A percentile compares a stretch with the other conserved stretches of the same genome.
Evolutionary conservation across 2,329 filamentous ascomycete species (phyloP).

Genomic region (Fusarium chuoi): DNA sequence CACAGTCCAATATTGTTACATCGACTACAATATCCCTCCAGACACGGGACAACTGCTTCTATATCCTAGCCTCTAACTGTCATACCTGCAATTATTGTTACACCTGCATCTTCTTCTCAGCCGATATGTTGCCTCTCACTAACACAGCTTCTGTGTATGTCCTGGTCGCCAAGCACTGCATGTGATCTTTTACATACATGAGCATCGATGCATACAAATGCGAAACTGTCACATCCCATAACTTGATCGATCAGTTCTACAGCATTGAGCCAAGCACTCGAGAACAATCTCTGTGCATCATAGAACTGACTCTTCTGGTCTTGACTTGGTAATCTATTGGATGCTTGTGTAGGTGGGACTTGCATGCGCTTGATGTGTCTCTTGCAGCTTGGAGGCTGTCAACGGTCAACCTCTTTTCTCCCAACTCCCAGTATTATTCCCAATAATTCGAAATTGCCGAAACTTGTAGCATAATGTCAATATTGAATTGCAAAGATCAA

Average conservation of each 20-base stretch:
- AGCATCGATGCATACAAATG: not conserved
- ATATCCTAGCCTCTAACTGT: not conserved
- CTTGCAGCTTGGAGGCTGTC: not conserved
- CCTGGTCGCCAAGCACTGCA: not conserved
- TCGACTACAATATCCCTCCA: not conserved
- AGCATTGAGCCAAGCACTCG: not conserved
- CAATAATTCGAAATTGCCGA: not conserved
- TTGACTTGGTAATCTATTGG: not conserved
- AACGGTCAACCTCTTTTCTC: not conserved
- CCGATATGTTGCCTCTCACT: not conserved
- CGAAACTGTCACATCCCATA: not conserved
- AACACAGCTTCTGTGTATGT: not conserved
- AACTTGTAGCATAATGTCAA: not conserved
- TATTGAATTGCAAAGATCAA: not conserved
- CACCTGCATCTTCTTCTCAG: not conserved
- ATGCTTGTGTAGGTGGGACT: not conserved
- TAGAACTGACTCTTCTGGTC: not conserved
- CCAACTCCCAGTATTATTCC: not conserved
- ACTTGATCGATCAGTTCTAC: not conserved
- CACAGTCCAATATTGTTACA: not conserved
- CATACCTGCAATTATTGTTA: not conserved
- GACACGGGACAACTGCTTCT: not conserved
- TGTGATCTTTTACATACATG: constrained; percentile 6
- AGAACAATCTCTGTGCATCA: not conserved
- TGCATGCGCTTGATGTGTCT: not conserved